Evolutionary conservation across 2,329 filamentous ascomycete genomes (phyloP).

Genomic region (Sclerotinia subarctica): DNA sequence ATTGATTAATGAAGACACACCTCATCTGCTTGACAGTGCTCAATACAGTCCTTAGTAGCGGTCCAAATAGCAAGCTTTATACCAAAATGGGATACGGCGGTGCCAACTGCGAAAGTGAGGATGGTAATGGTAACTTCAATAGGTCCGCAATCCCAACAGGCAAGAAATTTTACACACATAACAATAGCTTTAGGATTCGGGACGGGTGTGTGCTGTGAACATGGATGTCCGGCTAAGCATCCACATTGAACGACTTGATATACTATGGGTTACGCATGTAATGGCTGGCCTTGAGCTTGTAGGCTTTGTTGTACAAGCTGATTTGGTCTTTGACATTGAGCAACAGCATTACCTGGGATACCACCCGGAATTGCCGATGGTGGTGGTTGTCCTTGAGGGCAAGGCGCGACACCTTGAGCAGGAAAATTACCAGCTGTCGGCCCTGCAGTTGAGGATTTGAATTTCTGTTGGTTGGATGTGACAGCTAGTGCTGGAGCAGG

Average conservation of each 20-base stretch:
- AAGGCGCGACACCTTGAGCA: not conserved
- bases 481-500: too few relatives aligned
- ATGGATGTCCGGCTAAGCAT: not conserved
- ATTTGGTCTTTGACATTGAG: not conserved
- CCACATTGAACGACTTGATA: not conserved
- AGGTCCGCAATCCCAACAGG: not conserved
- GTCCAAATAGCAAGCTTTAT: slow-evolving; percentile 8
- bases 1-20: not conserved
- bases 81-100: not conserved
- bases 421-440: not conserved
- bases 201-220: not conserved
- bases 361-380: not conserved
- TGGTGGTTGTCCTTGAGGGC: not conserved
- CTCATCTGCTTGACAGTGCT: slow-evolving; percentile 2
- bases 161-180: not conserved
- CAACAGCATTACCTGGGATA: not conserved
- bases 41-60: slow-evolving; percentile 12
- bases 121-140: not conserved
- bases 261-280: not conserved
- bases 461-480: not conserved
- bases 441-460: too few relatives aligned
- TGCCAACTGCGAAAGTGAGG: not conserved
- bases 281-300: not conserved
- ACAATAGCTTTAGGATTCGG: not conserved
- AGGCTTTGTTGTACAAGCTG: not conserved